Conservation (phyloP, 1,284 basidiomycete species). For the Puccinia hordei region DNA sequence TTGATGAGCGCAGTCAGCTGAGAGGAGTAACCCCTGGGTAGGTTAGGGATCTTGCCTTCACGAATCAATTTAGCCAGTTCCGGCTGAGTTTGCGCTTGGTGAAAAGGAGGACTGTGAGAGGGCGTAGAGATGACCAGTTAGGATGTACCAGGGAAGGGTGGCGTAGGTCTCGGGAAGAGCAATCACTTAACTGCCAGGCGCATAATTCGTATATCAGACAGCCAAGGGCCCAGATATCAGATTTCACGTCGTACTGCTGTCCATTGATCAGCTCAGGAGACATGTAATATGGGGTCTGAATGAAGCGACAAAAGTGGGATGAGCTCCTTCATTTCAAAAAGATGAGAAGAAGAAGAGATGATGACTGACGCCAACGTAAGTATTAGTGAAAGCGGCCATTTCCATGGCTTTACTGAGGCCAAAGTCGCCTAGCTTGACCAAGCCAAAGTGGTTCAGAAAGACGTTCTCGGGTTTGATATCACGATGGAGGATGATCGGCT, state of each 20-base stretch:
- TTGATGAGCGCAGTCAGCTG: conserved; percentile 74
- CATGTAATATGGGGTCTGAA: conserved; percentile 97
- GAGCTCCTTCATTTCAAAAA: not conserved
- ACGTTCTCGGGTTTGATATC: conserved; percentile 98
- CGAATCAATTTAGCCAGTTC: conserved; percentile 80
- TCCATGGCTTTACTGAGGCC: conserved; percentile 88
- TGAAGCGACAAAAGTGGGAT: not conserved
- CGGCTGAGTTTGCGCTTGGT: conserved; percentile 82
- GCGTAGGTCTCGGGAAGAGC: not conserved
- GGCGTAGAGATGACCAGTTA: not conserved
- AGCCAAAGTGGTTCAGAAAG: conserved; percentile 75
- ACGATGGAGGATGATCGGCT: conserved; percentile 73
- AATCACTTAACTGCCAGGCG: conserved; percentile 69
- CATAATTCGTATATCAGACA: conserved; percentile 95
- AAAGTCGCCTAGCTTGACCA: conserved; percentile 92
- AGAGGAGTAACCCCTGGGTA: conserved; percentile 78
- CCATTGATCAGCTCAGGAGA: conserved; percentile 95
- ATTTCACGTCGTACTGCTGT: conserved; percentile 93
- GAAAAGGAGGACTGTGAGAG: conserved; percentile 71
- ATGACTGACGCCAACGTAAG: conserved; percentile 84
- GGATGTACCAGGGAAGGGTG: not conserved
- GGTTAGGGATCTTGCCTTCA: conserved; percentile 79
- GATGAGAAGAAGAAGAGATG: not conserved
- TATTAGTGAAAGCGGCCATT: conserved; percentile 83
- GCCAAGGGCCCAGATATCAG: conserved; percentile 96